phyloP scores from a whole-genome alignment of 1,284 basidiomycete species.

The Leccinum huronense region DNA sequence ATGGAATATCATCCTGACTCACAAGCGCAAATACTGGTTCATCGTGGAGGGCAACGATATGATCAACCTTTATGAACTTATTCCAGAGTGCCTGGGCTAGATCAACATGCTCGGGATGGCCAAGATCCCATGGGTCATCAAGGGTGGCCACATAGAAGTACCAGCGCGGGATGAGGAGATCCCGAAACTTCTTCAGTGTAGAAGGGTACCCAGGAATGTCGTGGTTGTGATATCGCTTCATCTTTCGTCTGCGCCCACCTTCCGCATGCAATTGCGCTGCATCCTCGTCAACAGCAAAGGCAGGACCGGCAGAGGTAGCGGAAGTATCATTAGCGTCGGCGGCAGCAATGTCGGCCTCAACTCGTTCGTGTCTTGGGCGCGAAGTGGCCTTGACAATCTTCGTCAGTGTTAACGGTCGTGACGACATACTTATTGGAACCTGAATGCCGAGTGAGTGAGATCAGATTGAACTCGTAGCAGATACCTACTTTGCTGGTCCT shows the following conservation, averaged over 20 bases:
- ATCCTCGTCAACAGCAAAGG: not conserved
- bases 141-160: not conserved
- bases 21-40: not conserved
- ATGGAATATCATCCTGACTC: not conserved
- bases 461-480: not conserved
- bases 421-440: not conserved
- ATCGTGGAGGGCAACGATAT: not conserved
- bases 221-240: not conserved
- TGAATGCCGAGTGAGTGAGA: not conserved
- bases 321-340: not conserved
- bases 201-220: not conserved
- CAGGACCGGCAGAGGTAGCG: not conserved
- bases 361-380: not conserved
- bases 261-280: not conserved
- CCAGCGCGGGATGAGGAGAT: not conserved
- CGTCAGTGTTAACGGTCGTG: not conserved
- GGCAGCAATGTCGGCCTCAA: not conserved
- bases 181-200: not conserved
- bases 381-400: not conserved
- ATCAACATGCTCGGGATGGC: not conserved
- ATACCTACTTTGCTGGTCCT: not conserved
- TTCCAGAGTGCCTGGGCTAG: not conserved
- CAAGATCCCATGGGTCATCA: not conserved
- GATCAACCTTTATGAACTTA: not conserved
- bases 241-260: not conserved